Evolutionary conservation across 495 filamentous ascomycete genomes (phyloP), one percentile per base, ranked within the genome.

Genomic region (Cercophora newfieldiana): DNA sequence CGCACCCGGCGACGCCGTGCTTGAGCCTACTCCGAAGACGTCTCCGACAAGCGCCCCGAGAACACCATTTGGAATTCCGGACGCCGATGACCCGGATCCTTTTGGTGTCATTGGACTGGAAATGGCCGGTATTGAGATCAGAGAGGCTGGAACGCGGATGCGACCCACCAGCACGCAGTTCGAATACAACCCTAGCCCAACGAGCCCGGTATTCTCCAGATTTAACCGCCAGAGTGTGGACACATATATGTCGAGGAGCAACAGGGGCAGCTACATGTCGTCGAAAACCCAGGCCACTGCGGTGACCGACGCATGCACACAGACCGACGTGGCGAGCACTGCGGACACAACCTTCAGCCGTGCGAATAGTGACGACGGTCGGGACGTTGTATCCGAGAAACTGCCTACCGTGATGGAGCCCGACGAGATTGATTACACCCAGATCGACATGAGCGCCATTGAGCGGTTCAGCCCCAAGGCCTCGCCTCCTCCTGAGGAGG

Each of bases 81-180:
- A 89, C 50, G 74, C 79, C 2, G 89, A 92, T 51, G 90, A 92
- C 64, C 92, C 93, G 28, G 93, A 97, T 74, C 93, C 93, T 16
- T 97, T 89, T 72, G 93, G 93, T 21, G 91, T 97, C 22, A 86
- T 91, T 29, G 92, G 93, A 29, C 78, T 97, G 47, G 90, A 95
- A 76, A 88, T 90, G 69, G 89, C 90, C 69, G 93, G 93, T 8
- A 81, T 97, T 54, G 90, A 93, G 69, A 94, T 97, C 68, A 84
- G 90, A 51, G 93, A 96, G 80, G 93, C 93, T 18, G 92, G 91
- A 21, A 89, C 90, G 1, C 85, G 85, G 50, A 75, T 81, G 22
- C 82, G 91, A 44, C 90, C 93, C 19, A 84, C 82, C 30, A 88
- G 85, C 75, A 90, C 89, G 22, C 84, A 87, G 63, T 96, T 97